phyloP scores from a whole-genome alignment of 176 grass and related monocot genomes.

The Triticum aestivum region IWGSC_CS_RefSeq_v2.1 NC_057805.1:61369065-61369564 shows the following conservation, averaged over 20 bases:
- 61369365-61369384: not conserved
- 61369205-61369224: constrained; percentile 85
- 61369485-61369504: not conserved
- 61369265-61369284: not conserved
- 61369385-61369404: not conserved
- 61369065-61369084: not conserved
- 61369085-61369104: constrained; percentile 66
- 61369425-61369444: not conserved
- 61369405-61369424: not conserved
- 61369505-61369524: not conserved
- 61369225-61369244: constrained; percentile 75
- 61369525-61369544: not conserved
- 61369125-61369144: constrained; percentile 92
- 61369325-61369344: not conserved
- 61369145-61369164: constrained; percentile 81
- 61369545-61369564: not conserved
- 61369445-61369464: not conserved
- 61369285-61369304: constrained; percentile 10
- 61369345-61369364: not conserved
- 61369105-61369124: constrained; percentile 93
- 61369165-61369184: constrained; percentile 96
- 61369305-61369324: not conserved
- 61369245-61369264: constrained; percentile 62
- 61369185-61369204: constrained; percentile 78
- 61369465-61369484: too few relatives aligned